Percentiles rank a stretch among this genome's conserved stretches.
These are phyloP conservation scores for Phytomonas sp. DNA, from an alignment of 208 protist genomes.

Conservation along the genomic window DNA sequence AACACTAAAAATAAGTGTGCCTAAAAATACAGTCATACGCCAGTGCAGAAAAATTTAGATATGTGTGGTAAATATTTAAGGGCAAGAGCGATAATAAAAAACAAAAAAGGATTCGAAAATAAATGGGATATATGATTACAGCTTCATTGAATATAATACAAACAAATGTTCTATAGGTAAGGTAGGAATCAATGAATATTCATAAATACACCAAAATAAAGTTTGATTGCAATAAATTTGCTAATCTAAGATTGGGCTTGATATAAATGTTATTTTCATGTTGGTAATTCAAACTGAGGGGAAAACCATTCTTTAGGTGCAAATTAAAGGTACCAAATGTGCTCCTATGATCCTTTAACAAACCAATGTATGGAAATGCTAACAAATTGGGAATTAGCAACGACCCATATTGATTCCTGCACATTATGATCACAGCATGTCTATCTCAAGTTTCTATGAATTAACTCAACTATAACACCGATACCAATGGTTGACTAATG, in stretches of 20 bases:
- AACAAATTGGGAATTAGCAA: neutral
- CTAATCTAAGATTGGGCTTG: neutral
- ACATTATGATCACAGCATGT: neutral
- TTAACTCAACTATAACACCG: neutral
- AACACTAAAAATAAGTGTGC: neutral
- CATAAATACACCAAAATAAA: neutral
- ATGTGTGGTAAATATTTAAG: neutral
- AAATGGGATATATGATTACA: neutral
- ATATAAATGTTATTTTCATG: neutral
- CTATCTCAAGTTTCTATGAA: neutral
- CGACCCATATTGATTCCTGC: neutral
- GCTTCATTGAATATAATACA: neutral
- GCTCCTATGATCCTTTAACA: neutral
- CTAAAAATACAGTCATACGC: neutral
- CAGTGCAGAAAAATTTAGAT: neutral
- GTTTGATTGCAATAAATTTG: neutral
- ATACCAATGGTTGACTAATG: neutral
- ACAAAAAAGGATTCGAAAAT: neutral
- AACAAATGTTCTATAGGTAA: neutral
- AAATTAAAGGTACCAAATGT: neutral
- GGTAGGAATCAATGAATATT: neutral
- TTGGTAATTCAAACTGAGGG: neutral
- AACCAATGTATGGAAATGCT: neutral
- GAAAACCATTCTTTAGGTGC: neutral
- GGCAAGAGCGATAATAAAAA: neutral